Conservation (phyloP, 2,329 filamentous ascomycete genomes). For the Paradendryphiella salina region DNA sequence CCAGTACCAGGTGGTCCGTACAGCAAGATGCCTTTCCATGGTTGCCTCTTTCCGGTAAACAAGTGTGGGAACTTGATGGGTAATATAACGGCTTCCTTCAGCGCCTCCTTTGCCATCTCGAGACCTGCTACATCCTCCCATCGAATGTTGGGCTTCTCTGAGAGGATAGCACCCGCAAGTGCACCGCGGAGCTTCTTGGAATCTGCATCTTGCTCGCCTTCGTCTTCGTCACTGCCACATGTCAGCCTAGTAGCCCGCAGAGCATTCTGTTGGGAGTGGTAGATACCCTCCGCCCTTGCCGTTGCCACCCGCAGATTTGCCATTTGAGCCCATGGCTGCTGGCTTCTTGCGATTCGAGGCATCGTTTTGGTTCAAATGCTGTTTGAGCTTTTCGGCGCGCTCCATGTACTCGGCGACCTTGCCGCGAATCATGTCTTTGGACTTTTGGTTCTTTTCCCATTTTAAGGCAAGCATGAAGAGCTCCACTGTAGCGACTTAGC, state of each 20-base stretch:
- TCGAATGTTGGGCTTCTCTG: constrained; percentile 92
- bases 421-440: constrained; percentile 94
- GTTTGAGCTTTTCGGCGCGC: constrained; percentile 95
- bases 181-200: constrained; percentile 93
- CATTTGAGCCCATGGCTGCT: constrained; percentile 72
- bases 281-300: constrained; percentile 61
- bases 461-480: constrained; percentile 98
- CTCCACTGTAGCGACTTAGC: constrained; percentile 63
- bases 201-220: constrained; percentile 77
- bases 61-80: constrained; percentile 98
- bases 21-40: constrained; percentile 96
- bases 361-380: constrained; percentile 77
- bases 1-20: constrained; percentile 96
- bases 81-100: constrained; percentile 96
- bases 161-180: constrained; percentile 86
- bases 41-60: constrained; percentile 93
- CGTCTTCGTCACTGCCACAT: constrained; percentile 59
- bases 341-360: constrained; percentile 68
- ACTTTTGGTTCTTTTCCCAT: constrained; percentile 98
- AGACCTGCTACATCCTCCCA: constrained; percentile 98
- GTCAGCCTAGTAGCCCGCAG: constrained; percentile 4
- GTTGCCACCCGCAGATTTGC: constrained; percentile 64
- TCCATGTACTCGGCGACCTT: constrained; percentile 98
- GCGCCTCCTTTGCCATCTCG: constrained; percentile 89
- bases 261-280: not conserved